phyloP scores from a whole-genome alignment of 176 grass and related monocot species.

The Neostapfia colusana region DNA sequence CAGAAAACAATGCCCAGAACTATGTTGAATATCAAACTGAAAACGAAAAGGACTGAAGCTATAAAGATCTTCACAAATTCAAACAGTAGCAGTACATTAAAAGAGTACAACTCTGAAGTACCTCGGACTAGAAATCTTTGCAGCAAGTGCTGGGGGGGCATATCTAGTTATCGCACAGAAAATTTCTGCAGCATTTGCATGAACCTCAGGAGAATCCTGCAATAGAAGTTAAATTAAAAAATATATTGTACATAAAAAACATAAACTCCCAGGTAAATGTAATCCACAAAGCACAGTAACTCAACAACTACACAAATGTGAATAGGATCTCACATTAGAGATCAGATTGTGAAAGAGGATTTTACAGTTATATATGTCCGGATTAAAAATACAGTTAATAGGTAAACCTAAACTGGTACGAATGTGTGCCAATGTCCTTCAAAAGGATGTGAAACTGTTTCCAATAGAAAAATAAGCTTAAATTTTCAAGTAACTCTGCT shows the following conservation, averaged over 20 bases:
- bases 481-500: background rate
- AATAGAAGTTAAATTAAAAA: conserved; percentile 27
- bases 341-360: background rate
- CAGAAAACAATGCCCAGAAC: conserved; percentile 26
- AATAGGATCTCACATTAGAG: conserved; percentile 14
- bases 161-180: conserved; percentile 91
- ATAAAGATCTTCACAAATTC: conserved; percentile 15
- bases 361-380: conserved; percentile 8
- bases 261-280: background rate
- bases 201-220: conserved; percentile 92
- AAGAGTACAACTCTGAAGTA: conserved; percentile 37
- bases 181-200: conserved; percentile 91
- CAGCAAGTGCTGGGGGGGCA: conserved; percentile 80
- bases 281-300: background rate
- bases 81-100: conserved; percentile 11
- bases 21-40: conserved; percentile 38
- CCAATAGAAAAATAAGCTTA: background rate
- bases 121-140: conserved; percentile 89
- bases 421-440: background rate
- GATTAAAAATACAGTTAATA: background rate
- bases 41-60: background rate
- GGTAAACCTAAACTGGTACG: background rate
- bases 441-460: background rate
- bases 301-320: background rate
- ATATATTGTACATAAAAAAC: background rate